These are phyloP conservation scores for Coniferiporia weirii DNA, from an alignment of 1,284 basidiomycete genomes.

Conservation along the genomic window DNA sequence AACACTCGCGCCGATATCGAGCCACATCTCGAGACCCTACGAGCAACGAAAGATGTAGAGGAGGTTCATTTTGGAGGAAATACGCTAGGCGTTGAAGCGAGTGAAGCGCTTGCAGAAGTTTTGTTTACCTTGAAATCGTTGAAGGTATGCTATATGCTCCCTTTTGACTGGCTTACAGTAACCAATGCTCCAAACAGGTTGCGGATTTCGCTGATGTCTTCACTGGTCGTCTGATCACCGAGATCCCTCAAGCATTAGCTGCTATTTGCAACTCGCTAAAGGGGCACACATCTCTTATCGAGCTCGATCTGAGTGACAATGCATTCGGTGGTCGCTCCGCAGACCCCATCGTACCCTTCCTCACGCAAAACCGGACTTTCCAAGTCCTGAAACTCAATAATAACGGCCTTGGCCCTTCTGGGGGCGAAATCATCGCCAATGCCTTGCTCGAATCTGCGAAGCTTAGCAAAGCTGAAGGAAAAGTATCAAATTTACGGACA, in stretches of 20 bases:
- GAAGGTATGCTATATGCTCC: slow-evolving; percentile 48
- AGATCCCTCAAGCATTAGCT: slow-evolving; percentile 88
- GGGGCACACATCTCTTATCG: slow-evolving; percentile 74
- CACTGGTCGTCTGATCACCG: slow-evolving; percentile 91
- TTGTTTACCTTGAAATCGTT: slow-evolving; percentile 67
- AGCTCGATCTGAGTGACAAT: slow-evolving; percentile 93
- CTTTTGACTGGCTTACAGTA: background rate
- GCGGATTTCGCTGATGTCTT: slow-evolving; percentile 98
- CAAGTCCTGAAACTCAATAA: slow-evolving; percentile 90
- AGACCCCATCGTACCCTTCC: slow-evolving; percentile 90
- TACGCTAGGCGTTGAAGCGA: slow-evolving; percentile 93
- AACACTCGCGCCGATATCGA: slow-evolving; percentile 76
- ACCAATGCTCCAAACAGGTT: slow-evolving; percentile 45
- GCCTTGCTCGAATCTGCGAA: slow-evolving; percentile 80
- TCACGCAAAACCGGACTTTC: slow-evolving; percentile 74
- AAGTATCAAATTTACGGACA: slow-evolving; percentile 67
- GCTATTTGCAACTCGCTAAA: slow-evolving; percentile 87
- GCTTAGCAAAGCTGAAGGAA: slow-evolving; percentile 60
- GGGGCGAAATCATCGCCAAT: slow-evolving; percentile 81
- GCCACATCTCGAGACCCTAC: slow-evolving; percentile 66
- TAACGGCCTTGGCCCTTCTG: slow-evolving; percentile 94
- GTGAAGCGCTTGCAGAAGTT: slow-evolving; percentile 79
- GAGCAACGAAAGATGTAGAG: slow-evolving; percentile 57
- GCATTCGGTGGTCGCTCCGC: slow-evolving; percentile 96
- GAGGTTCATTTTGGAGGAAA: slow-evolving; percentile 95